These are phyloP conservation scores for Desmodesmus armatus DNA, from an alignment of 139 green algal genomes.

Conservation along the genomic window DNA sequence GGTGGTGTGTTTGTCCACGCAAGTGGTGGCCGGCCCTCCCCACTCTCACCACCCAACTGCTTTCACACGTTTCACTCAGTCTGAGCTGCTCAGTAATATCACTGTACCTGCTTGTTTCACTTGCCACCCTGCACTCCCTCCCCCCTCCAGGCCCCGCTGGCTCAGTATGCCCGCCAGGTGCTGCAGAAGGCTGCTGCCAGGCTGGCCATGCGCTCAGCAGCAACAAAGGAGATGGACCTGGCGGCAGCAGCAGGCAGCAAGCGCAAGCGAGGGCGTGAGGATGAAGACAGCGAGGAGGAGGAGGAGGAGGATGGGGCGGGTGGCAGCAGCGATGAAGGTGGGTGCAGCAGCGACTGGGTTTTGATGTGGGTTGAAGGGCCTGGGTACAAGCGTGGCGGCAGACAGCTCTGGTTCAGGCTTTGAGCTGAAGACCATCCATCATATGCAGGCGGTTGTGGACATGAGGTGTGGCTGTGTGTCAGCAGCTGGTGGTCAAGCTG, in stretches of 20 bases:
- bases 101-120: not conserved
- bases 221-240: slow-evolving; percentile 44
- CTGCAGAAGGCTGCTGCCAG: slow-evolving; percentile 57
- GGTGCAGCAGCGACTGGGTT: not conserved
- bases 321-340: not conserved
- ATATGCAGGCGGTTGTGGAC: not conserved
- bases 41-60: not conserved
- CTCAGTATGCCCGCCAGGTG: slow-evolving; percentile 63
- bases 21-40: no score
- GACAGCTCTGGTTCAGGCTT: not conserved
- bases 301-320: not conserved
- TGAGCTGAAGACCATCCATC: not conserved
- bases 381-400: no score
- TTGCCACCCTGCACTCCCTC: no score
- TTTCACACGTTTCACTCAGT: not conserved
- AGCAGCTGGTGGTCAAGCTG: not conserved
- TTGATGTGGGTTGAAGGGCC: not conserved
- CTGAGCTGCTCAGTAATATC: not conserved
- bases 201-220: slow-evolving; percentile 54
- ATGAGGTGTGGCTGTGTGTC: not conserved
- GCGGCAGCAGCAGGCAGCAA: slow-evolving; percentile 17
- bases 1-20: no score
- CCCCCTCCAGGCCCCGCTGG: slow-evolving; percentile 63
- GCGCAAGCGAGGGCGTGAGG: slow-evolving; percentile 42
- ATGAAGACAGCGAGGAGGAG: slow-evolving; percentile 19